A percentile compares a stretch with the other conserved stretches of the same genome.
Evolutionary conservation across 176 grass and related monocot genomes (phyloP).

Genomic region (Eragrostis curvula): DNA sequence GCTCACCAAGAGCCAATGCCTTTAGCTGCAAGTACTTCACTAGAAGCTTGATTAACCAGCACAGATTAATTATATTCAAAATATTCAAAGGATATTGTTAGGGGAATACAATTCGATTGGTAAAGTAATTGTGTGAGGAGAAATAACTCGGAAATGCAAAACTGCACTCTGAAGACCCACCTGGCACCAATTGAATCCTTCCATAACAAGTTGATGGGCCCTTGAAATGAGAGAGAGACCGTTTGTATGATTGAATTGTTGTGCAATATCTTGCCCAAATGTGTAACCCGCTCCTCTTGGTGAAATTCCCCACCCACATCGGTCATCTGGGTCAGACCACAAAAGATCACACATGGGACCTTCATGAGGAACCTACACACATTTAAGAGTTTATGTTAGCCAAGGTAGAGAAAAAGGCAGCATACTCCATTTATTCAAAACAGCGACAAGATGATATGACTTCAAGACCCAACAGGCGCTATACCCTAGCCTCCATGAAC

Average conservation of each 20-base stretch:
- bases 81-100: slow-evolving; percentile 5
- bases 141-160: slow-evolving; percentile 20
- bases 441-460: neutral
- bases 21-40: neutral
- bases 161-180: slow-evolving; percentile 42
- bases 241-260: slow-evolving; percentile 97
- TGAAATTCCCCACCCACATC: slow-evolving; percentile 99
- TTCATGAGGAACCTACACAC: slow-evolving; percentile 91
- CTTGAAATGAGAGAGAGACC: slow-evolving; percentile 88
- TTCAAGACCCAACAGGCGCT: neutral
- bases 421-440: neutral
- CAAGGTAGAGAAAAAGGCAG: slow-evolving; percentile 11
- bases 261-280: slow-evolving; percentile 95
- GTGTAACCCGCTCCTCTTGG: slow-evolving; percentile 97
- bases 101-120: neutral
- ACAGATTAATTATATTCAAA: neutral
- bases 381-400: slow-evolving; percentile 24
- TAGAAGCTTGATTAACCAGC: neutral
- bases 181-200: slow-evolving; percentile 98
- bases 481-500: slow-evolving; percentile 6
- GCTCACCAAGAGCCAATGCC: neutral
- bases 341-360: slow-evolving; percentile 98
- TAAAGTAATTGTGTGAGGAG: neutral
- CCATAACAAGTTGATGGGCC: slow-evolving; percentile 99
- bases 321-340: slow-evolving; percentile 96